Base-by-base conservation (phyloP, 768 basidiomycete species). In the Suillus subaureus region DNA sequence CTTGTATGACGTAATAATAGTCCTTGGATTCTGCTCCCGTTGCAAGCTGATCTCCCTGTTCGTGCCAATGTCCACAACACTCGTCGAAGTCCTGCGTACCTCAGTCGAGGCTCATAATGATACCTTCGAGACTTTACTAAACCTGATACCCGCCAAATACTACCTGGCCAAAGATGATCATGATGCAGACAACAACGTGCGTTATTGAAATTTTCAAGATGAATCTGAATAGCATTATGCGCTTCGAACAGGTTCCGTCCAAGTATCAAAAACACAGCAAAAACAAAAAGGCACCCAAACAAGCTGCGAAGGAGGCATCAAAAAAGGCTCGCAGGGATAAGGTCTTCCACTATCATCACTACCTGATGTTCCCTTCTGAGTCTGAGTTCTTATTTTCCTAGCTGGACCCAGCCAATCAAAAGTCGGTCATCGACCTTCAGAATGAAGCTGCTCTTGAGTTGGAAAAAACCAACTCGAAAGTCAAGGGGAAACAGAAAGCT, bases 401-500 rank as follows among this genome's bases (percentile, higher is more conserved):
- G 96, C 91, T 97, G 70, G 95, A 99, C 76, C 97, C 97, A 1
- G 90, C 88, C 7, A 96, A 97, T 78, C 84, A 96, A 73, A 93
- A 93, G 72, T 87, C 87, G 13, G 78, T 89, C 54, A 9, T 93
- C 33, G 93, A 97, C 65, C 81, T 94, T 39, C 89, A 92, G 73
- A 83, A 84, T 64, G 90, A 89, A 71, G 79, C 79, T 6, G 74
- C 73, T 4, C 56, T 67, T 67, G 63, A 72, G 68, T 52, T 69
- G n/a, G 68, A 79, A 78, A 64, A 65, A 60, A 52, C 43, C 31
- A 23, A 35, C 45, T 55, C 16, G 42, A 77, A 73, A 54, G 65
- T 65, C 65, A 83, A 81, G 70, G 83, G 84, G 61, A 87, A 89
- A 74, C 81, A 82, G 66, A 86, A 84, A 71, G 79, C 82, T 31